These are phyloP conservation scores for Diaporthe sp. DNA, from an alignment of 2,329 filamentous ascomycete genomes.

Conservation along the genomic window DNA sequence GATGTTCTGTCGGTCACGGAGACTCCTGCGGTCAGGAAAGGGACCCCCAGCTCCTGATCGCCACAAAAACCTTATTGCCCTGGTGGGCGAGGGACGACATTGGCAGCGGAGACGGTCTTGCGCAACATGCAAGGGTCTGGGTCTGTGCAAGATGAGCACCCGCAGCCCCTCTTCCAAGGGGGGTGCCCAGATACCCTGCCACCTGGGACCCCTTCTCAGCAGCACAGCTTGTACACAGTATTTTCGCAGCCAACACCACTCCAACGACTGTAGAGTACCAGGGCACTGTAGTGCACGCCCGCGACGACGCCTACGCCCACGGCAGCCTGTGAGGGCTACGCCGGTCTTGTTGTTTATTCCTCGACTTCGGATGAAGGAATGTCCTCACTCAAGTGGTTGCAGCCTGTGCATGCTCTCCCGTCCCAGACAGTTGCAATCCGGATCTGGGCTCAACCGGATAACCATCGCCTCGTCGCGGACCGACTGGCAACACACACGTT, in stretches of 20 bases:
- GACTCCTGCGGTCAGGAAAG: slow-evolving; percentile 33
- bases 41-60: slow-evolving; percentile 32
- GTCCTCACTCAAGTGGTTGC: background rate
- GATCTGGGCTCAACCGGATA: slow-evolving; percentile 19
- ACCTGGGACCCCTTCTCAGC: slow-evolving; percentile 8
- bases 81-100: slow-evolving; percentile 34
- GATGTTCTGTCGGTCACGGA: slow-evolving; percentile 31
- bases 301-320: slow-evolving; percentile 9
- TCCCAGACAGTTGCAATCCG: slow-evolving; percentile 15
- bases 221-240: slow-evolving; percentile 12
- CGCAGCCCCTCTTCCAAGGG: slow-evolving; percentile 33
- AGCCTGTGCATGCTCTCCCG: background rate
- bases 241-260: background rate
- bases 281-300: slow-evolving; percentile 1
- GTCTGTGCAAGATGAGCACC: slow-evolving; percentile 34
- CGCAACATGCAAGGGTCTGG: slow-evolving; percentile 38
- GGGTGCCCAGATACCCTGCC: slow-evolving; percentile 10
- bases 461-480: slow-evolving; percentile 1
- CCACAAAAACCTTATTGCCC: slow-evolving; percentile 35
- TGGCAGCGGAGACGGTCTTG: slow-evolving; percentile 38
- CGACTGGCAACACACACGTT: slow-evolving; percentile 2
- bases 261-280: background rate
- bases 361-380: slow-evolving; percentile 3
- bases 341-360: background rate
- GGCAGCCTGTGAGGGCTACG: background rate